These are phyloP conservation scores for Candida nitratophila DNA, from an alignment of 805 yeast genomes.

Conservation along the genomic window DNA sequence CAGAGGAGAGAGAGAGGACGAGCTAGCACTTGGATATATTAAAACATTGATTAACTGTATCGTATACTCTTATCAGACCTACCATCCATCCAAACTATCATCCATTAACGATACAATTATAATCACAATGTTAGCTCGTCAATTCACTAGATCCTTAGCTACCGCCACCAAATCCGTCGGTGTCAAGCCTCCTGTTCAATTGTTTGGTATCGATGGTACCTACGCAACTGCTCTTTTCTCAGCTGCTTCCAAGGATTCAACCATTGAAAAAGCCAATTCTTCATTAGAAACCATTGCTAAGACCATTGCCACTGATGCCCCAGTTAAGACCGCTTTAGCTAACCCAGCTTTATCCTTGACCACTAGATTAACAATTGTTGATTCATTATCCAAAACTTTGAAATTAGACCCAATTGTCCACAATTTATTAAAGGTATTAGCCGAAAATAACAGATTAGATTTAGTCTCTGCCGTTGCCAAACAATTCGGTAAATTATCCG, in stretches of 20 bases:
- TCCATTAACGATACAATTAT: too few species aligned
- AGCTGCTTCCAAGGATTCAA: conserved; percentile 79
- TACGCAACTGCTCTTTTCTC: conserved; percentile 92
- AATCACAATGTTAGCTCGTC: conserved; percentile 57
- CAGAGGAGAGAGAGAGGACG: too few species aligned
- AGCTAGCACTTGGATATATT: too few species aligned
- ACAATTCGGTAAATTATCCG: conserved; percentile 71
- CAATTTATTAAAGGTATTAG: conserved; percentile 78
- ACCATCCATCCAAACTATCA: neutral
- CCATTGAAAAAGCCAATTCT: conserved; percentile 57
- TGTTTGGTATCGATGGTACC: conserved; percentile 93
- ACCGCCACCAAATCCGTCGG: conserved; percentile 42
- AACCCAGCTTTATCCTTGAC: conserved; percentile 79
- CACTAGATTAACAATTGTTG: conserved; percentile 69
- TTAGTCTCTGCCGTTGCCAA: conserved; percentile 57
- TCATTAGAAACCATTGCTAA: conserved; percentile 58
- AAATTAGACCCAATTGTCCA: conserved; percentile 61
- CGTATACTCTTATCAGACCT: too few species aligned
- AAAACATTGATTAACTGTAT: too few species aligned
- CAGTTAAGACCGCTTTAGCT: conserved; percentile 51
- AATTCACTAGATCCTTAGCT: conserved; percentile 66
- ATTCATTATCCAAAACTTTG: conserved; percentile 41
- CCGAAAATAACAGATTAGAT: conserved; percentile 89
- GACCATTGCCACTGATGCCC: conserved; percentile 54
- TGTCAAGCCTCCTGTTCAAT: conserved; percentile 84